Percentiles rank a stretch among this genome's conserved stretches.
These are phyloP conservation scores for Gracilaria vermiculophylla DNA, from an alignment of 23 red algal species.

Conservation along the genomic window DNA sequence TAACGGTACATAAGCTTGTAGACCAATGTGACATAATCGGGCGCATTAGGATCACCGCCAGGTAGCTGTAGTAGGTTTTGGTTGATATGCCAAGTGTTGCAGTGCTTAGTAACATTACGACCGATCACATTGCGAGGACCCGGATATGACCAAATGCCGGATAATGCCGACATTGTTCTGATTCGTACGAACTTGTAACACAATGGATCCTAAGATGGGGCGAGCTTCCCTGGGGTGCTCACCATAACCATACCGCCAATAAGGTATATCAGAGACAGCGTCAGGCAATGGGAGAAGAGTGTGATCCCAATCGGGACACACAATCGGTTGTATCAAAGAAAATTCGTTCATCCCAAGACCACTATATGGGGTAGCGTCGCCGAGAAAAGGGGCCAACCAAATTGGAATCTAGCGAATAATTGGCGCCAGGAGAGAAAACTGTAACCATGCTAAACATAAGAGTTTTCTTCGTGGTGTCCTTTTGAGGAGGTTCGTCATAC, in stretches of 20 bases:
- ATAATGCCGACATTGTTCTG: neutral
- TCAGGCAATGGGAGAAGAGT: neutral
- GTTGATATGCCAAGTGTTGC: neutral
- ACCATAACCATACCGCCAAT: slow-evolving; percentile 12
- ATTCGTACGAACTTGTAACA: neutral
- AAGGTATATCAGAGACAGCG: neutral
- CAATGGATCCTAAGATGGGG: neutral
- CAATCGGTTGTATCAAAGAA: neutral
- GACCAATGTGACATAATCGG: neutral
- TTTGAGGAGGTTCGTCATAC: neutral
- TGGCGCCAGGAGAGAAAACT: neutral
- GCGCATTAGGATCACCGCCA: neutral
- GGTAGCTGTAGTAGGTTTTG: neutral
- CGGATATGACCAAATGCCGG: neutral
- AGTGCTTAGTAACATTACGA: neutral
- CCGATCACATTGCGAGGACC: slow-evolving; percentile 7
- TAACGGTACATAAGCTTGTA: neutral
- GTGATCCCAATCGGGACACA: neutral
- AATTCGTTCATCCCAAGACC: slow-evolving; percentile 12
- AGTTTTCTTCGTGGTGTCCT: neutral
- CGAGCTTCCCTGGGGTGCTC: neutral
- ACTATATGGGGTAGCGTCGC: slow-evolving; percentile 7
- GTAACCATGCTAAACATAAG: neutral
- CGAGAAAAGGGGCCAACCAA: neutral
- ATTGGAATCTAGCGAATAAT: neutral